Evolutionary conservation across 129 eudicot genomes (phyloP).

Genomic region (Solidago caesia): DNA sequence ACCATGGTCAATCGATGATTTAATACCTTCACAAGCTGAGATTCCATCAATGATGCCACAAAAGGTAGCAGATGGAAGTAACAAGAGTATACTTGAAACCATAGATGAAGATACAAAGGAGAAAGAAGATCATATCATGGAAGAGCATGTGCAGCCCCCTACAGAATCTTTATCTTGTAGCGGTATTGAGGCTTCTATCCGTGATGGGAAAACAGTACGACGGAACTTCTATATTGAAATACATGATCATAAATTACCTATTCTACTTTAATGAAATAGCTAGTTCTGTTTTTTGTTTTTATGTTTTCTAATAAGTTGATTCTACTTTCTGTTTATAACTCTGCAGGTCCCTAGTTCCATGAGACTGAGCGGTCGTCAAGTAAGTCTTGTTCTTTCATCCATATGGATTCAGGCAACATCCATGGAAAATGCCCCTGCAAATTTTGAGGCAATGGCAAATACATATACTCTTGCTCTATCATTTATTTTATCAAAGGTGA

Average conservation of each 20-base stretch:
- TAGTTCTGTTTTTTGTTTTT: neutral
- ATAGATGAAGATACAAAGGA: conserved; percentile 17
- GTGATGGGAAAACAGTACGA: conserved; percentile 50
- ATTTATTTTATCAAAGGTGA: conserved; percentile 66
- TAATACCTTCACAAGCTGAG: conserved; percentile 23
- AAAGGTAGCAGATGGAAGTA: conserved; percentile 32
- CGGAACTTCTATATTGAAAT: neutral
- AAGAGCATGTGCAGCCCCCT: conserved; percentile 20
- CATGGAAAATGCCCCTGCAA: conserved; percentile 54
- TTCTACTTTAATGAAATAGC: neutral
- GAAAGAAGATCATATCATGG: conserved; percentile 36
- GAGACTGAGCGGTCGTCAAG: conserved; percentile 80
- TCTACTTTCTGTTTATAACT: neutral
- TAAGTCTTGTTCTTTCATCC: conserved; percentile 73
- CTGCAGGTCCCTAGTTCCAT: conserved; percentile 52
- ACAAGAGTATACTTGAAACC: conserved; percentile 26
- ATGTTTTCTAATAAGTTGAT: neutral
- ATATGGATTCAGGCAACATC: conserved; percentile 83
- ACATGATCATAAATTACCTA: conserved; percentile 7
- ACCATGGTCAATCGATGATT: conserved; percentile 37
- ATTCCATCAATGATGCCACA: conserved; percentile 22
- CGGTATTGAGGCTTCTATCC: conserved; percentile 27
- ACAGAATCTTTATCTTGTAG: conserved; percentile 24
- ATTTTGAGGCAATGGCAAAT: conserved; percentile 79
- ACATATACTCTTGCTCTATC: conserved; percentile 60